These are phyloP conservation scores for Stylonectria norvegica DNA, from an alignment of 2,329 filamentous ascomycete species.

Conservation along the genomic window DNA sequence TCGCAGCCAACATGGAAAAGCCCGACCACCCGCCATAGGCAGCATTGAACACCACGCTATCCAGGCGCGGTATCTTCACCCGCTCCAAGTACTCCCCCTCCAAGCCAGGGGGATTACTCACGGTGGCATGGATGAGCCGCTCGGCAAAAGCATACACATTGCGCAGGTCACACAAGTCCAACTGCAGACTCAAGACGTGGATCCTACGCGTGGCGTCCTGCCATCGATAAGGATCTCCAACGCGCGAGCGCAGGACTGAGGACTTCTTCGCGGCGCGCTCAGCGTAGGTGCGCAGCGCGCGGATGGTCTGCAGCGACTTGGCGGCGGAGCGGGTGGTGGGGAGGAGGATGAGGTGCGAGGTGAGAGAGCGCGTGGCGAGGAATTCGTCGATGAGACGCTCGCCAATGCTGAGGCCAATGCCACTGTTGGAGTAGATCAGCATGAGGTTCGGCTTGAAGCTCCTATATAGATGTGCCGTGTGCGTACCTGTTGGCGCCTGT, in stretches of 20 bases:
- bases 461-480: too few species aligned
- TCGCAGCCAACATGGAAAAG: constrained; percentile 64
- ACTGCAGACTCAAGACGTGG: constrained; percentile 55
- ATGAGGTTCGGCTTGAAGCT: too few species aligned
- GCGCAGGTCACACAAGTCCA: constrained; percentile 59
- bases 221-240: constrained; percentile 32
- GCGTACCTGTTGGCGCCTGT: constrained; percentile 87
- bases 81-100: constrained; percentile 37
- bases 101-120: constrained; percentile 44
- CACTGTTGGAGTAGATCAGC: too few species aligned
- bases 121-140: constrained; percentile 40
- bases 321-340: constrained; percentile 73
- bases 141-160: constrained; percentile 49
- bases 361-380: constrained; percentile 62
- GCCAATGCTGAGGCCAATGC: constrained; percentile 80
- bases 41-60: constrained; percentile 80
- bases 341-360: constrained; percentile 72
- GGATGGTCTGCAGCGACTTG: constrained; percentile 73
- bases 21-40: constrained; percentile 84
- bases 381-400: constrained; percentile 89
- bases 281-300: constrained; percentile 59
- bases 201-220: constrained; percentile 47
- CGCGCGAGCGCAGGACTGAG: constrained; percentile 35
- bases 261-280: constrained; percentile 41
- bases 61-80: constrained; percentile 64